These are phyloP conservation scores for Penicillium odoratum DNA, from an alignment of 495 filamentous ascomycete species.

Conservation along the genomic window DNA sequence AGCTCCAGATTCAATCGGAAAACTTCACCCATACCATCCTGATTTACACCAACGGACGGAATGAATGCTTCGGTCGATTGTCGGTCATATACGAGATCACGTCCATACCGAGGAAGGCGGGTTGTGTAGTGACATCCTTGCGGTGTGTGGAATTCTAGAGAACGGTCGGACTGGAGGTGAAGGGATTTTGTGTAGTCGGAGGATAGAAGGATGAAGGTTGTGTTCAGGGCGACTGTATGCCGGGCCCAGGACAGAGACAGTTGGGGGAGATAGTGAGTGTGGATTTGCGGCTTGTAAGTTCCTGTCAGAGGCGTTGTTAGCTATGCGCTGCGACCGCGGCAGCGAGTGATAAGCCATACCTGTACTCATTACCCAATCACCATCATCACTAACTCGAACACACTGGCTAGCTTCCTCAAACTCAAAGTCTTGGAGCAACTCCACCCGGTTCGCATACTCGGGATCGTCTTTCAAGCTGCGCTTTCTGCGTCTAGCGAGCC, in stretches of 20 bases:
- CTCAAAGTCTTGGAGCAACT: conserved; percentile 95
- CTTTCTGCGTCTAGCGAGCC: conserved; percentile 88
- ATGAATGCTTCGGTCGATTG: conserved; percentile 85
- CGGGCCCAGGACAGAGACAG: conserved; percentile 89
- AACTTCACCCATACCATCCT: conserved; percentile 83
- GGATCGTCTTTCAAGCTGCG: conserved; percentile 90
- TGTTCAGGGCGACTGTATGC: conserved; percentile 91
- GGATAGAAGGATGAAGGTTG: conserved; percentile 89
- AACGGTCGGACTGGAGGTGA: conserved; percentile 89
- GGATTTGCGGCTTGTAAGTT: conserved; percentile 95
- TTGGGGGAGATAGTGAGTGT: conserved; percentile 90
- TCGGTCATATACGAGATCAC: conserved; percentile 83
- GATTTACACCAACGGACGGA: conserved; percentile 83
- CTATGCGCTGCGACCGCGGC: background rate
- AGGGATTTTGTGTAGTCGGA: conserved; percentile 93
- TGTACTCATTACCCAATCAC: conserved; percentile 97
- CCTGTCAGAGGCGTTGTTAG: conserved; percentile 42
- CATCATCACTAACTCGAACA: conserved; percentile 89
- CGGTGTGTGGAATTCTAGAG: conserved; percentile 91
- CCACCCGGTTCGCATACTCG: conserved; percentile 89
- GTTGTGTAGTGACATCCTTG: conserved; percentile 84
- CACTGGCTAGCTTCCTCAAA: conserved; percentile 98
- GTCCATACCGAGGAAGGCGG: conserved; percentile 86
- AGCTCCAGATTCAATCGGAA: conserved; percentile 88
- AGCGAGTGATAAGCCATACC: conserved; percentile 52